Evolutionary conservation across 2,329 filamentous ascomycete species (phyloP), one percentile per base, ranked within the genome.

Genomic region (Geosmithia morbida): DNA sequence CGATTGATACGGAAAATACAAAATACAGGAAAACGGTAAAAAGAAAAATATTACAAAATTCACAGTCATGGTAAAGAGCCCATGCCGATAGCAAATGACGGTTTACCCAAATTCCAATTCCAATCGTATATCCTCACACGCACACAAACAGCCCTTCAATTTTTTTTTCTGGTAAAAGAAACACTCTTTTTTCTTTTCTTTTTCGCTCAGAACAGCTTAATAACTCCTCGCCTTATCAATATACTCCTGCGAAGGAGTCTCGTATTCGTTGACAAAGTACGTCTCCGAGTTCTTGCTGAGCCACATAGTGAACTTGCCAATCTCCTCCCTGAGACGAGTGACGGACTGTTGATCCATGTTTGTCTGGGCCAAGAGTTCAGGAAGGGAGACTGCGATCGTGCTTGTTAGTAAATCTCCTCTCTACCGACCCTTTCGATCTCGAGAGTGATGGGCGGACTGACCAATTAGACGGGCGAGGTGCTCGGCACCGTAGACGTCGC

Each of bases 331-430:
- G 22, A 97, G 77, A 44, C 88, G 84, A 51, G 83, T 85, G 41
- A 95, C 87, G 2, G 88, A 89, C 61, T 94, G 88, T 47, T 83
- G 74, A 59, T 97, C 92, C 88, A 98, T 95, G 66, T 97, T 97
- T 46, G 92, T 98, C 62, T 98, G 92, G 3, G 89, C 89, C 51
- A 97, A 81, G 41, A 97, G 79, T 60, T 98, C 92, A 1, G 92
- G 90, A 55, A 97, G 80, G 1, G 85, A 84, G 3, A 94, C 90
- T 95, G 55, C 7, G 41, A 13, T 13, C 13, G 33, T n/a, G 18
- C 13, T n/a, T 26, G 22, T 26, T 8, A 26, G 22, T 49, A 14
- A 47, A 22, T 7, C 16, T 37, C 13, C 11, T 11, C 11, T 13
- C 11, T 3, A 16, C 33, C 14, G 11, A 37, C 11, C 33, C 14